Percentiles rank a stretch among this genome's conserved stretches.
These are phyloP conservation scores for Aurinia saxatilis DNA, from an alignment of 345 rosid genomes.

Conservation along the genomic window DNA sequence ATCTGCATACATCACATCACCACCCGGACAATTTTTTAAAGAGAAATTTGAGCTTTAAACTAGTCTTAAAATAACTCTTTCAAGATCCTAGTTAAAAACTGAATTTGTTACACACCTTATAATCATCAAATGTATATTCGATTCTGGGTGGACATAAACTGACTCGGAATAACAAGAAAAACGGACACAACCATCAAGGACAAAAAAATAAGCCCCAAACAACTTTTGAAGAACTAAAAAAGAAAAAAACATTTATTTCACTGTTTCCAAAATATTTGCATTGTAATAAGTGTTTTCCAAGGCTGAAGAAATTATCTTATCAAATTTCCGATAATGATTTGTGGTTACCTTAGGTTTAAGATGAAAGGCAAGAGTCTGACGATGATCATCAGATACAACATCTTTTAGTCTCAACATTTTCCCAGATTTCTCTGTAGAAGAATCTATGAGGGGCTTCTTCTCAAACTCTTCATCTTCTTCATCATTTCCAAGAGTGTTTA, in stretches of 20 bases:
- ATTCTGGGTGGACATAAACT: neutral
- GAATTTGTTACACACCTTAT: neutral
- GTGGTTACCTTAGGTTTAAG: conserved; percentile 72
- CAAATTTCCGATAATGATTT: neutral
- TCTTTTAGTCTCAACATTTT: conserved; percentile 52
- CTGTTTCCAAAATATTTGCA: conserved; percentile 1
- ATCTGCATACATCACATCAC: conserved; percentile 39
- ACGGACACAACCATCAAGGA: conserved; percentile 15
- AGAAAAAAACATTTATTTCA: conserved; percentile 21
- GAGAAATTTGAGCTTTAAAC: neutral
- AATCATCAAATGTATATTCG: neutral
- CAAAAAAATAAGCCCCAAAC: conserved; percentile 1
- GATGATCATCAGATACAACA: conserved; percentile 48
- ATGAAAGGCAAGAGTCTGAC: conserved; percentile 68
- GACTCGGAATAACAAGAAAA: conserved; percentile 18
- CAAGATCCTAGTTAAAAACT: neutral
- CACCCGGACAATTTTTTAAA: neutral
- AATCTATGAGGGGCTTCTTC: conserved; percentile 37
- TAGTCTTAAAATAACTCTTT: neutral
- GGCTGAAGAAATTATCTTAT: conserved; percentile 11
- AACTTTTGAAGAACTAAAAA: conserved; percentile 14
- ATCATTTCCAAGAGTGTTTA: conserved; percentile 33
- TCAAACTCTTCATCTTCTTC: conserved; percentile 40
- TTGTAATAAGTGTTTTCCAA: conserved; percentile 17
- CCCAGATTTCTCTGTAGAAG: conserved; percentile 30